A percentile compares a stretch with the other conserved stretches of the same genome.
phyloP scores from a whole-genome alignment of 257 asterid genomes.

The Solanum infundibuliforme region DNA sequence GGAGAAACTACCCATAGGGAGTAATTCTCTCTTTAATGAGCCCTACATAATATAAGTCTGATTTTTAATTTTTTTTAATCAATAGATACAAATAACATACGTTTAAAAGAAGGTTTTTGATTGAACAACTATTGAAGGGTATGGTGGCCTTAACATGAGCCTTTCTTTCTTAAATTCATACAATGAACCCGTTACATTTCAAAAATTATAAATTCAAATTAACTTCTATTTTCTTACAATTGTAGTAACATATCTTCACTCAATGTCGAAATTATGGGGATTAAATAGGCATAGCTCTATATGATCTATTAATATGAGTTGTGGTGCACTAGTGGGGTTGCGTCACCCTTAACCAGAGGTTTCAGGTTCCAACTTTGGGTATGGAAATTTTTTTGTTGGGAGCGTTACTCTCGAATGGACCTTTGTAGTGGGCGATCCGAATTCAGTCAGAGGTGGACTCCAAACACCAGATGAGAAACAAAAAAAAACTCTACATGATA shows the following conservation, averaged over 20 bases:
- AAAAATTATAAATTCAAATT: no score
- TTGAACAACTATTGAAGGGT: not conserved
- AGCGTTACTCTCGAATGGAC: no score
- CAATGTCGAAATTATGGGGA: not conserved
- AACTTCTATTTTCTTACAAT: no score
- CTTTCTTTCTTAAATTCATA: not conserved
- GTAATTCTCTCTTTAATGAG: not conserved
- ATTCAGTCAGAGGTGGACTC: not conserved
- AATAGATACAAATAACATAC: not conserved
- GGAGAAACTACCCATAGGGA: not conserved
- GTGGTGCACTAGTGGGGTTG: no score
- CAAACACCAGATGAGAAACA: not conserved
- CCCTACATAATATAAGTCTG: not conserved
- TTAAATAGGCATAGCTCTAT: not conserved
- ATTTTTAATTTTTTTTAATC: not conserved
- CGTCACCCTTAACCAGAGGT: no score
- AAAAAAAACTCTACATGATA: no score
- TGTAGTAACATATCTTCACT: no score
- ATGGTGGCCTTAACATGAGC: not conserved
- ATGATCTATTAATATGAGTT: not conserved
- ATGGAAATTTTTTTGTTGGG: not conserved
- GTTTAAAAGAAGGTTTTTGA: not conserved
- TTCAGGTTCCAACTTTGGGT: not conserved
- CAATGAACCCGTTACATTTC: not conserved
- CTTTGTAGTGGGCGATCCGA: not conserved